Percentiles rank a stretch among this genome's conserved stretches.
Conservation (phyloP, 1,139 yeast genomes). For the Hyphopichia pseudoburtonii region DNA sequence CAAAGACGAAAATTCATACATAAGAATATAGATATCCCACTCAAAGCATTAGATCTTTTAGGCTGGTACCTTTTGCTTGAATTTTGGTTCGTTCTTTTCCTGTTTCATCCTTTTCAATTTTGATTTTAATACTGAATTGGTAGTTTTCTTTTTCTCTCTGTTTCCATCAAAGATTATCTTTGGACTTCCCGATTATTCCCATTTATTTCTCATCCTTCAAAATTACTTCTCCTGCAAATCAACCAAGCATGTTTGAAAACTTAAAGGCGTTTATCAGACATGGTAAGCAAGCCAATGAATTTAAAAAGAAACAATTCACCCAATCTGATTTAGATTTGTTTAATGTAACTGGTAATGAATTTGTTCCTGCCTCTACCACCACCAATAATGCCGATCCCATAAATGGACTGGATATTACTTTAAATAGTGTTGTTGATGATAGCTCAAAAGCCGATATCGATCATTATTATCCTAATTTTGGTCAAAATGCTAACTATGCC, state of each 20-base stretch:
- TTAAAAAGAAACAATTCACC: constrained; percentile 20
- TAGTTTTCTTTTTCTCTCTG: no score
- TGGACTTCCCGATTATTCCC: not conserved
- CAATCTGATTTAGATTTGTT: not conserved
- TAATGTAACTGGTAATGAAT: not conserved
- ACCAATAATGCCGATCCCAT: not conserved
- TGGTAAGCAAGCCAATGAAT: constrained; percentile 69
- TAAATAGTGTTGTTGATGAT: not conserved
- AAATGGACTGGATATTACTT: constrained; percentile 1
- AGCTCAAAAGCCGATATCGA: not conserved
- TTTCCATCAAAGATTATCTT: no score
- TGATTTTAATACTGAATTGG: no score
- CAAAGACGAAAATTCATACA: no score
- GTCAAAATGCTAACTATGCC: not conserved
- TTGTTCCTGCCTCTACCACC: not conserved
- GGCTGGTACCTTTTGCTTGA: no score
- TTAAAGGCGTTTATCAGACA: constrained; percentile 80
- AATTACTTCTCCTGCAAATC: constrained; percentile 1
- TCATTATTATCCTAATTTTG: not conserved
- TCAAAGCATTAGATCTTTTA: no score
- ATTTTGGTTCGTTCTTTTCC: no score
- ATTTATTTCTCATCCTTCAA: not conserved
- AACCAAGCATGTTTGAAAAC: constrained; percentile 48
- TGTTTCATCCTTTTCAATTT: no score
- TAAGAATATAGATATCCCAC: no score